These are phyloP conservation scores for Cynara cardunculus DNA, from an alignment of 129 eudicot species.

Conservation along the genomic window DNA sequence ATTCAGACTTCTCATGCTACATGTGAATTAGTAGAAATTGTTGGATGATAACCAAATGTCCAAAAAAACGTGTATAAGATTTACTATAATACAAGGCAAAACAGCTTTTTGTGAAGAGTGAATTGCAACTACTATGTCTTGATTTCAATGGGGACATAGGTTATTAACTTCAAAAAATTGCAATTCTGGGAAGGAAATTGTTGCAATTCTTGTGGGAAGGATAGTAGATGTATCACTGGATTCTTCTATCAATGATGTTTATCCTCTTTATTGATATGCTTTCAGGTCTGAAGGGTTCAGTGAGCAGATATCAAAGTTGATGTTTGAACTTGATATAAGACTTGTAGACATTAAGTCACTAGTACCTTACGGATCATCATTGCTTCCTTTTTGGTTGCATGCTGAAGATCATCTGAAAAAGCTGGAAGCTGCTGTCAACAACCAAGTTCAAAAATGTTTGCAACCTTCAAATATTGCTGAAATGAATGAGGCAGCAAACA, in stretches of 20 bases:
- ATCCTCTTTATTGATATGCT: constrained; percentile 4
- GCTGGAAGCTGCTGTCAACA: constrained; percentile 54
- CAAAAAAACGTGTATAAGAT: not conserved
- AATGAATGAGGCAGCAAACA: constrained; percentile 16
- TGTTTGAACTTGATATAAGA: constrained; percentile 65
- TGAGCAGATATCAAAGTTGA: constrained; percentile 42
- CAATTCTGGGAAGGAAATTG: not conserved
- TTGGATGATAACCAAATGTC: not conserved
- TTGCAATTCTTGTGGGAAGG: not conserved
- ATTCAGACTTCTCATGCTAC: not conserved
- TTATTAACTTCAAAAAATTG: not conserved
- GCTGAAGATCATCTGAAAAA: constrained; percentile 59
- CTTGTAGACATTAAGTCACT: constrained; percentile 77
- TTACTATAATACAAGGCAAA: not conserved
- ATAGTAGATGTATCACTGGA: not conserved
- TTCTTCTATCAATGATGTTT: not conserved
- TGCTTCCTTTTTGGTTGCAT: constrained; percentile 91
- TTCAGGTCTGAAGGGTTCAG: constrained; percentile 39
- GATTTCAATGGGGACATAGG: not conserved
- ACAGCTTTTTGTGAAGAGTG: not conserved
- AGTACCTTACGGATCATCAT: constrained; percentile 52
- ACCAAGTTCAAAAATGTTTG: constrained; percentile 19
- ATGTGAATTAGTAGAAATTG: not conserved
- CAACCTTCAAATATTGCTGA: constrained; percentile 20
- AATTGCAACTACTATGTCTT: not conserved